These are phyloP conservation scores for Backusella mclennaniae DNA, from an alignment of 192 early-diverging fungal species.

Conservation along the genomic window DNA sequence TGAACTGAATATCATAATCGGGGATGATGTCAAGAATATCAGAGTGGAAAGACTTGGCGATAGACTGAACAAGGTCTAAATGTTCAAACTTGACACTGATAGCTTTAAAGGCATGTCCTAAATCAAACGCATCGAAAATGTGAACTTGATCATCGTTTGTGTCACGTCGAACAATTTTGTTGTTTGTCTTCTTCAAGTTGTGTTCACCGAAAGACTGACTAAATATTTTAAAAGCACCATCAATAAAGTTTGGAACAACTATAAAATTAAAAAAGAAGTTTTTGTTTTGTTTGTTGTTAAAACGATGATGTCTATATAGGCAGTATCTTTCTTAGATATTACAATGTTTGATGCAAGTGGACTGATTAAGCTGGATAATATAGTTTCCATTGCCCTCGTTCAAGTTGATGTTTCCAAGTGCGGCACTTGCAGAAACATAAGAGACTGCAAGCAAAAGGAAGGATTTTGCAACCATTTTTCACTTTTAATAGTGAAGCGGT, in stretches of 20 bases:
- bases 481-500: neutral
- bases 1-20: constrained; percentile 23
- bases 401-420: neutral
- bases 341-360: constrained; percentile 17
- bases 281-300: neutral
- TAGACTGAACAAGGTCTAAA: neutral
- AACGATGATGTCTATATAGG: neutral
- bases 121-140: constrained; percentile 19
- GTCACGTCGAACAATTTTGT: constrained; percentile 14
- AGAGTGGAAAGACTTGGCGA: constrained; percentile 5
- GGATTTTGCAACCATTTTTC: constrained; percentile 8
- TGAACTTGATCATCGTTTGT: constrained; percentile 11
- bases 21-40: constrained; percentile 22
- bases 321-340: neutral
- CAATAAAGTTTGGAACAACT: constrained; percentile 19
- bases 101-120: constrained; percentile 12
- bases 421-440: neutral
- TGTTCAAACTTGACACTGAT: constrained; percentile 12
- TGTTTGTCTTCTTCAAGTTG: neutral
- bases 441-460: constrained; percentile 7
- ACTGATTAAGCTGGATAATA: constrained; percentile 14
- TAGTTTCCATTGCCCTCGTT: constrained; percentile 7
- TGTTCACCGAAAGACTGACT: neutral
- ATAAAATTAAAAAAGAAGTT: constrained; percentile 1
- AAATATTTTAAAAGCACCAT: constrained; percentile 11